Conservation (phyloP, 1,284 basidiomycete genomes). For the Ustilago curta region DNA sequence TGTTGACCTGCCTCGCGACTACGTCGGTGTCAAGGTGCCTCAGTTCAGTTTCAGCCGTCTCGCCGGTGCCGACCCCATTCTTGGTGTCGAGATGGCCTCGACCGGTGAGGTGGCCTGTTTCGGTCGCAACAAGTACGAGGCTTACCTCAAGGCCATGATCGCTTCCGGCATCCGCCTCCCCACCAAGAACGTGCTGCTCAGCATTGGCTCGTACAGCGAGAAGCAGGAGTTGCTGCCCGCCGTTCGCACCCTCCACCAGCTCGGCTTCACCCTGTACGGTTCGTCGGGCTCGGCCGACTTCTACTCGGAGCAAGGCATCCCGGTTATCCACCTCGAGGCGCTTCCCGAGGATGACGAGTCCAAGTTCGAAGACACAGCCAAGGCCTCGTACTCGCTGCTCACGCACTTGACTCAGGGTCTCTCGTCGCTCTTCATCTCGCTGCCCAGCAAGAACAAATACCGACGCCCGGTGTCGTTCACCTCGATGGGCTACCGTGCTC, state of each 20-base stretch:
- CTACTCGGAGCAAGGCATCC: slow-evolving; percentile 68
- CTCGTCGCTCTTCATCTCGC: slow-evolving; percentile 89
- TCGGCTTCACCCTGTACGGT: slow-evolving; percentile 96
- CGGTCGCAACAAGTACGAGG: slow-evolving; percentile 96
- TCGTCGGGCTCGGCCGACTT: slow-evolving; percentile 87
- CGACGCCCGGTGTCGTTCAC: slow-evolving; percentile 96
- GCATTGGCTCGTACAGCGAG: slow-evolving; percentile 95
- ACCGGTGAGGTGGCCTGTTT: slow-evolving; percentile 99
- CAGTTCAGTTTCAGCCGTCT: slow-evolving; percentile 97
- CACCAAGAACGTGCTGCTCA: slow-evolving; percentile 94
- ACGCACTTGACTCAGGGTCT: slow-evolving; percentile 66
- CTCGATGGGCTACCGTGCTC: slow-evolving; percentile 95
- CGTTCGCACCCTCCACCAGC: slow-evolving; percentile 93
- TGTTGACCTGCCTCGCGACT: slow-evolving; percentile 84
- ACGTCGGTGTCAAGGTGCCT: slow-evolving; percentile 98
- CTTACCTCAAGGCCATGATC: slow-evolving; percentile 95
- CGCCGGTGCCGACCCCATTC: slow-evolving; percentile 93
- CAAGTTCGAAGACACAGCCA: slow-evolving; percentile 62
- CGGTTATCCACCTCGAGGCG: slow-evolving; percentile 68
- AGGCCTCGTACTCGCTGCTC: slow-evolving; percentile 67
- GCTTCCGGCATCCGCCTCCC: slow-evolving; percentile 94
- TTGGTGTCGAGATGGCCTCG: slow-evolving; percentile 99
- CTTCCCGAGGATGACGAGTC: slow-evolving; percentile 67
- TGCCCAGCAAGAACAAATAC: slow-evolving; percentile 98
- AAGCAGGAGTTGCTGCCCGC: slow-evolving; percentile 96